Conservation (phyloP, 768 basidiomycete species). For the Candolleomyces eurysporus region DNA sequence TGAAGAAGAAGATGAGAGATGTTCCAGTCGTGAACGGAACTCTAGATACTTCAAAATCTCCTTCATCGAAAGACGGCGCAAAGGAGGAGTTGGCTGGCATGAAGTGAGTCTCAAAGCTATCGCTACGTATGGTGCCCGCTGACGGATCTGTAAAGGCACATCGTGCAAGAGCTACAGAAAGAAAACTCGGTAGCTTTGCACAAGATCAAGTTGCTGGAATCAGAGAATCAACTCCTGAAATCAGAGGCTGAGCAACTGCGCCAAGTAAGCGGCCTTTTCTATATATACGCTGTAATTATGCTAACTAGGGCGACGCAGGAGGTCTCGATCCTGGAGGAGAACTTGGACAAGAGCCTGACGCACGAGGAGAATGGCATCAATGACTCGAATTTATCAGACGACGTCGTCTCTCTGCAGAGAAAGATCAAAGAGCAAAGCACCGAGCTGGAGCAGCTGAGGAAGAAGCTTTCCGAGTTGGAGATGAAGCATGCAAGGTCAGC, state of each 20-base stretch:
- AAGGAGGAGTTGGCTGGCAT: slow-evolving; percentile 77
- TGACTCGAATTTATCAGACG: slow-evolving; percentile 17
- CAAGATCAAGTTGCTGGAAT: slow-evolving; percentile 67
- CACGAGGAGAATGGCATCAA: slow-evolving; percentile 42
- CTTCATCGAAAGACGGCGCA: slow-evolving; percentile 48
- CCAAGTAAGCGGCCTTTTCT: slow-evolving; percentile 42
- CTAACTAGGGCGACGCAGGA: slow-evolving; percentile 44
- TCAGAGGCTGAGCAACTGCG: slow-evolving; percentile 72
- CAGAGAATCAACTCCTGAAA: slow-evolving; percentile 70
- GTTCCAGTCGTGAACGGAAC: slow-evolving; percentile 41
- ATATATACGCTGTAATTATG: too few species aligned
- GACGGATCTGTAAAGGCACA: slow-evolving; percentile 51
- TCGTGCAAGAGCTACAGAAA: slow-evolving; percentile 85
- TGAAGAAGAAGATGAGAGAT: slow-evolving; percentile 62
- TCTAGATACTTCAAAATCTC: slow-evolving; percentile 16
- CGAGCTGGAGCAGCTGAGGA: slow-evolving; percentile 69
- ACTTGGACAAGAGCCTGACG: slow-evolving; percentile 59
- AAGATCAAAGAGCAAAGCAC: slow-evolving; percentile 49
- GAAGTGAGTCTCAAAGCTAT: slow-evolving; percentile 49
- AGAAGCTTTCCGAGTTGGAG: slow-evolving; percentile 66
- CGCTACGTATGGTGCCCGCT: neutral
- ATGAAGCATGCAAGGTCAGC: slow-evolving; percentile 70
- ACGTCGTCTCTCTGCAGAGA: slow-evolving; percentile 40
- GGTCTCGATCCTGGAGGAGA: slow-evolving; percentile 74
- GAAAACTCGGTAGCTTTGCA: slow-evolving; percentile 66